Evolutionary conservation across 176 grass and related monocot genomes (phyloP).

Genomic region (Calamus simplicifolius): DNA sequence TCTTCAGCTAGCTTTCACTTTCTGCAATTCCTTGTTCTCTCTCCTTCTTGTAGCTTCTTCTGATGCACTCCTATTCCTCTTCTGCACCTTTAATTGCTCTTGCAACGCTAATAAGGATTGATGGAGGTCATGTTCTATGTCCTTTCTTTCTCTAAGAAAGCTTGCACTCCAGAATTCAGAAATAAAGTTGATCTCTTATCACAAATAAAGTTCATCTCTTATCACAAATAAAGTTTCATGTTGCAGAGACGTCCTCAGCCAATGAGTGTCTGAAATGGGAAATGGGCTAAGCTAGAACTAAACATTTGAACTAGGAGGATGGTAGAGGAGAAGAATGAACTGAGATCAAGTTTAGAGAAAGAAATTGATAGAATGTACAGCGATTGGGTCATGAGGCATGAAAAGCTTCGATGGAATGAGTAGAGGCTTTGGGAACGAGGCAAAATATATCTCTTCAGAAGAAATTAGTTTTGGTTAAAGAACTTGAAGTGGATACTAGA

Average conservation of each 20-base stretch:
- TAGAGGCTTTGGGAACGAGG: conserved; percentile 67
- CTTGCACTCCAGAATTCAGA: too few species aligned
- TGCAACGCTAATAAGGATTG: too few species aligned
- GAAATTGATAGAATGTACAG: conserved; percentile 67
- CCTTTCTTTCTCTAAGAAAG: conserved; percentile 63
- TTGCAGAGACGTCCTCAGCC: conserved; percentile 50
- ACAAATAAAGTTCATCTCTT: conserved; percentile 66
- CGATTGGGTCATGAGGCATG: conserved; percentile 52
- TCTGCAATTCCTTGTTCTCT: too few species aligned
- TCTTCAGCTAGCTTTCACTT: too few species aligned
- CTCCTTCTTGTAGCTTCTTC: too few species aligned
- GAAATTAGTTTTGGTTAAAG: conserved; percentile 55
- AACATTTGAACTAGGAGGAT: conserved; percentile 41
- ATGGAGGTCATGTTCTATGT: too few species aligned
- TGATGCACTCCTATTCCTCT: too few species aligned
- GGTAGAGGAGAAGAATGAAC: conserved; percentile 50
- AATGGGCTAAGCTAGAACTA: conserved; percentile 43
- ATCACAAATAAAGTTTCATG: conserved; percentile 69
- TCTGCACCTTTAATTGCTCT: too few species aligned
- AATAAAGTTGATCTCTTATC: conserved; percentile 48
- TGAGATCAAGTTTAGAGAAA: conserved; percentile 40
- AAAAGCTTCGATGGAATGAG: conserved; percentile 68
- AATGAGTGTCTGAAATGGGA: conserved; percentile 57
- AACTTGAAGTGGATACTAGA: conserved; percentile 20
- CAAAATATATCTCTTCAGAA: conserved; percentile 89